phyloP scores from a whole-genome alignment of 169 alveolate genomes.

The Eimeria acervulina region DNA sequence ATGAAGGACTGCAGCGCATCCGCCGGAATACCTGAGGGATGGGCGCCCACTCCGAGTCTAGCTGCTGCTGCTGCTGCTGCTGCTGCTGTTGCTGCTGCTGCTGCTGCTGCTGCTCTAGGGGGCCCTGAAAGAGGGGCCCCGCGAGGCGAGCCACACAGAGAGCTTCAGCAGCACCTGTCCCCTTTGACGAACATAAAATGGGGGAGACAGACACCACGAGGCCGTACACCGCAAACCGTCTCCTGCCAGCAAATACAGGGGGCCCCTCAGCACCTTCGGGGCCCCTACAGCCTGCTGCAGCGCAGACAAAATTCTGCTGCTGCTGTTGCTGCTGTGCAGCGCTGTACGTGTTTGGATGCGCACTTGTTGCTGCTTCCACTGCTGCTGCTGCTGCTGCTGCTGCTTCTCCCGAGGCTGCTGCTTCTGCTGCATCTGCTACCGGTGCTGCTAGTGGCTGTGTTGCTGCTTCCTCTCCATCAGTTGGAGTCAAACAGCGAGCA shows the following conservation, averaged over 20 bases:
- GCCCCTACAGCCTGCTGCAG: background rate
- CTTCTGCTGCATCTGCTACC: background rate
- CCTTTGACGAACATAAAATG: background rate
- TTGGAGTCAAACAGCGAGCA: no score
- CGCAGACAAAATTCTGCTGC: no score
- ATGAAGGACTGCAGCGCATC: no score
- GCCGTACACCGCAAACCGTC: background rate
- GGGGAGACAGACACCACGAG: conserved; percentile 27
- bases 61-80: no score
- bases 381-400: conserved; percentile 9
- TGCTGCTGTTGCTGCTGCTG: background rate
- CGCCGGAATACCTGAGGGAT: no score
- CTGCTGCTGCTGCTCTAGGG: background rate
- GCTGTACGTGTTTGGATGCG: background rate
- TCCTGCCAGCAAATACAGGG: no score
- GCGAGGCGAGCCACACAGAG: background rate
- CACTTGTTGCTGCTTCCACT: background rate
- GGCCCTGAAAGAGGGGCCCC: background rate
- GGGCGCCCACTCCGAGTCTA: no score
- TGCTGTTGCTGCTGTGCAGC: background rate
- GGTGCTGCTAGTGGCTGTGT: background rate
- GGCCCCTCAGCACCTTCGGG: no score
- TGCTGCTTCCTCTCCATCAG: background rate
- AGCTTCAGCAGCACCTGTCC: background rate
- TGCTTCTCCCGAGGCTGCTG: background rate